Evolutionary conservation across 83 land plant genomes (phyloP), one percentile per base, ranked within the genome.

Genomic region (Thuja plicata): DNA sequence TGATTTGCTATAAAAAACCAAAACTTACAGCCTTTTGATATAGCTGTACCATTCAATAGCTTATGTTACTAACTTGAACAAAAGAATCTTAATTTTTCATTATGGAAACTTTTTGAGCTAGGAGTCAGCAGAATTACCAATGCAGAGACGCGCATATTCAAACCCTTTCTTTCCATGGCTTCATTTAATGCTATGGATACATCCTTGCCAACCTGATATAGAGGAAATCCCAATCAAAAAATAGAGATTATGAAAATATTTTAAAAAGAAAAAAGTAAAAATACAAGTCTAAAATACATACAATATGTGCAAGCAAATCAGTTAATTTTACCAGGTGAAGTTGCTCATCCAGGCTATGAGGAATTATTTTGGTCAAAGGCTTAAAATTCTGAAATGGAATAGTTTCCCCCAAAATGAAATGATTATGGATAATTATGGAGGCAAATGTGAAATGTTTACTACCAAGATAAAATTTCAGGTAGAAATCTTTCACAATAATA

Each of bases 131-230:
- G 30, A 86, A 66, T 66, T 90, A 97, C 99, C 94, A 97, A 78
- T 71, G 99, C 99, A 43, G 96, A 52, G 19, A 97, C 95, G 41
- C 95, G 89, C 97, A 97, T 97, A 57, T 96, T 92, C 89, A 96
- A 89, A 24, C 98, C 97, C 50, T 89, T 76, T 88, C 95, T 92
- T 87, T 94, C 91, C 91, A 97, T 94, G 30, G 99, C 97, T 54
- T 88, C 94, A 35, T 96, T 92, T 88, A 97, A 85, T 77, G 92
- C 96, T 70, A 45, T 87, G 27, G 94, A 96, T 70, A 97, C 94
- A 92, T 97, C 98, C 92, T 92, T 91, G 9, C 97, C 99, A 91
- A 97, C 94, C 97, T 97, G 95, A 41, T 54, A 21, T 35, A 32
- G n/a, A 35, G 35, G 27, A 8, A 57, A 54, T 55, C 1, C 9